Conservation (phyloP, 108 stramenopile genomes). For the Fistulifera solaris region DNA sequence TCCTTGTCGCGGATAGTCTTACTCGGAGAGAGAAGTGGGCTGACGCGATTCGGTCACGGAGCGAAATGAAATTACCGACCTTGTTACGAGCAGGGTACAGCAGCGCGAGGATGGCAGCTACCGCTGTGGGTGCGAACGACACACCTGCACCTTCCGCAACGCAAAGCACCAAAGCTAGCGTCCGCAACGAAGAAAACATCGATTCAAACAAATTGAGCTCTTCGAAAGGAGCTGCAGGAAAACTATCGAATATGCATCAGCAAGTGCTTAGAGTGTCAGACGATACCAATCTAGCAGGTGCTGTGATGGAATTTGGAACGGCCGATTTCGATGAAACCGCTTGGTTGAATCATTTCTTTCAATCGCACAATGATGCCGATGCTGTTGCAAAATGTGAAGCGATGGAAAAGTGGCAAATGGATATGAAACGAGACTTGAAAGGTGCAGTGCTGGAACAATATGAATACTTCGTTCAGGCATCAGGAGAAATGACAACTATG, state of each 20-base stretch:
- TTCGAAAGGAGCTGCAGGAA: neutral
- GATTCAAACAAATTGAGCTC: slow-evolving; percentile 7
- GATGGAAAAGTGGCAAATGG: slow-evolving; percentile 63
- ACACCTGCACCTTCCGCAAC: slow-evolving; percentile 1
- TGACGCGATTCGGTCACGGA: slow-evolving; percentile 42
- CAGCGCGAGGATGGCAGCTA: slow-evolving; percentile 5
- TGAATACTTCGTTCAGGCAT: slow-evolving; percentile 84
- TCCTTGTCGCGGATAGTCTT: slow-evolving; percentile 58
- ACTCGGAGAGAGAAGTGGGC: slow-evolving; percentile 58
- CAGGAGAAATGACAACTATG: slow-evolving; percentile 83
- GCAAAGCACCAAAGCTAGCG: slow-evolving; percentile 1
- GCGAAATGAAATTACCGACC: slow-evolving; percentile 23
- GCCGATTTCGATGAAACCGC: slow-evolving; percentile 41
- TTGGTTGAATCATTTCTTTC: slow-evolving; percentile 66
- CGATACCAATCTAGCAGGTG: slow-evolving; percentile 18
- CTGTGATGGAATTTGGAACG: slow-evolving; percentile 46
- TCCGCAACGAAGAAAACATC: slow-evolving; percentile 20
- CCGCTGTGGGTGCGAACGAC: slow-evolving; percentile 2
- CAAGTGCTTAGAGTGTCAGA: slow-evolving; percentile 7
- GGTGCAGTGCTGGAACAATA: slow-evolving; percentile 81
- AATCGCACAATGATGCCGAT: slow-evolving; percentile 52
- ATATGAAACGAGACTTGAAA: slow-evolving; percentile 67
- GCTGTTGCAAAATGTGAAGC: slow-evolving; percentile 32
- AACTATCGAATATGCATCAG: neutral
- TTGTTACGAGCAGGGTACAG: slow-evolving; percentile 21